These are phyloP conservation scores for Gryganskiella cystojenkinii DNA, from an alignment of 192 early-diverging fungal genomes.

Conservation along the genomic window DNA sequence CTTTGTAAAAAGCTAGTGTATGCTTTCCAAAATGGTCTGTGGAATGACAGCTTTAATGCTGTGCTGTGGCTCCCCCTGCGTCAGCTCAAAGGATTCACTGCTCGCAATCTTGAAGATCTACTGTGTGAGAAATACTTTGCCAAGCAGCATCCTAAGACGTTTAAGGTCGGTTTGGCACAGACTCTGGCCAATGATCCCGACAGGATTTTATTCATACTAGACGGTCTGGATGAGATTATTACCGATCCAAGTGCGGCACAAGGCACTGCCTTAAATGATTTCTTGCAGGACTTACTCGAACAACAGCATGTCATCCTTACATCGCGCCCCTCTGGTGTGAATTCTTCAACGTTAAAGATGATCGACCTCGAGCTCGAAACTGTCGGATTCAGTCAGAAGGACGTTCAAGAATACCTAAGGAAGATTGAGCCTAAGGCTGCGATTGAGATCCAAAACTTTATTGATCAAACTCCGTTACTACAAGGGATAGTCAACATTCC, in stretches of 20 bases:
- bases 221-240: slow-evolving; percentile 22
- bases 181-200: not conserved
- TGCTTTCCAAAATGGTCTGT: not conserved
- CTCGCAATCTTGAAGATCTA: slow-evolving; percentile 1
- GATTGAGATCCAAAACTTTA: slow-evolving; percentile 13
- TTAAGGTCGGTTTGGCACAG: not conserved
- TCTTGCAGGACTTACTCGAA: not conserved
- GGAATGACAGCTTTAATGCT: slow-evolving; percentile 11
- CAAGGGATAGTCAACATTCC: slow-evolving; percentile 24
- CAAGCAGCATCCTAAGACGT: not conserved
- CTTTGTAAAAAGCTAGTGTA: slow-evolving; percentile 24
- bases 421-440: not conserved
- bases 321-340: slow-evolving; percentile 2
- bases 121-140: slow-evolving; percentile 2
- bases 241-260: not conserved
- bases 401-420: not conserved
- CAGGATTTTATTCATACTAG: slow-evolving; percentile 18
- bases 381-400: slow-evolving; percentile 10
- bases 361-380: slow-evolving; percentile 15
- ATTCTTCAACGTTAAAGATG: not conserved
- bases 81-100: not conserved
- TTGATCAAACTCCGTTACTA: slow-evolving; percentile 8
- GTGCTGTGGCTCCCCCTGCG: slow-evolving; percentile 31
- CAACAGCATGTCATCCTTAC: slow-evolving; percentile 12
- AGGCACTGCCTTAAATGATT: not conserved